These are phyloP conservation scores for Fragilariopsis cylindrus DNA, from an alignment of 108 stramenopile species.

Conservation along the genomic window DNA sequence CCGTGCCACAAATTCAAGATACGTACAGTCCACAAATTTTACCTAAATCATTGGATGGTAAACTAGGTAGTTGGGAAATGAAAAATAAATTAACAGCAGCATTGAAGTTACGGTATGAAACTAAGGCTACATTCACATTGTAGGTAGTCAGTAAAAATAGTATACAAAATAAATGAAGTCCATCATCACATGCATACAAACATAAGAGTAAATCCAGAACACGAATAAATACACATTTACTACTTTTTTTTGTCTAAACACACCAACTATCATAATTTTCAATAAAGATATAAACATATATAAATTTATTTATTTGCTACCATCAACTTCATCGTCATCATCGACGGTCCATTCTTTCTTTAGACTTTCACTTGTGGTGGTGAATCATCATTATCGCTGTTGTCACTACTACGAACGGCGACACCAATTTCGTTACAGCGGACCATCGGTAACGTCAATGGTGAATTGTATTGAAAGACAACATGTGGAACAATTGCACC, in stretches of 20 bases:
- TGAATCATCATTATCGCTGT: neutral
- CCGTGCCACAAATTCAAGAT: too few relatives aligned
- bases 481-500: constrained; percentile 72
- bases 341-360: constrained; percentile 36
- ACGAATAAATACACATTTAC: too few relatives aligned
- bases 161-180: too few relatives aligned
- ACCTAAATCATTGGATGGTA: too few relatives aligned
- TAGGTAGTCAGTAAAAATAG: too few relatives aligned
- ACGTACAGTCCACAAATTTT: too few relatives aligned
- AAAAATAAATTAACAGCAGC: too few relatives aligned
- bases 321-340: constrained; percentile 6
- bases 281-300: neutral
- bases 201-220: too few relatives aligned
- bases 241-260: neutral
- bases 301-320: neutral
- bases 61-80: too few relatives aligned
- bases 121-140: too few relatives aligned
- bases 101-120: too few relatives aligned
- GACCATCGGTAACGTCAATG: constrained; percentile 91
- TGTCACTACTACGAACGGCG: constrained; percentile 39
- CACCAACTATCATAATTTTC: neutral
- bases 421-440: constrained; percentile 89
- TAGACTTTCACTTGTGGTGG: neutral
- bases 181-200: too few relatives aligned
- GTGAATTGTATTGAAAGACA: constrained; percentile 94